Evolutionary conservation across 768 basidiomycete genomes (phyloP).

Genomic region (Termitomyces sp.): DNA sequence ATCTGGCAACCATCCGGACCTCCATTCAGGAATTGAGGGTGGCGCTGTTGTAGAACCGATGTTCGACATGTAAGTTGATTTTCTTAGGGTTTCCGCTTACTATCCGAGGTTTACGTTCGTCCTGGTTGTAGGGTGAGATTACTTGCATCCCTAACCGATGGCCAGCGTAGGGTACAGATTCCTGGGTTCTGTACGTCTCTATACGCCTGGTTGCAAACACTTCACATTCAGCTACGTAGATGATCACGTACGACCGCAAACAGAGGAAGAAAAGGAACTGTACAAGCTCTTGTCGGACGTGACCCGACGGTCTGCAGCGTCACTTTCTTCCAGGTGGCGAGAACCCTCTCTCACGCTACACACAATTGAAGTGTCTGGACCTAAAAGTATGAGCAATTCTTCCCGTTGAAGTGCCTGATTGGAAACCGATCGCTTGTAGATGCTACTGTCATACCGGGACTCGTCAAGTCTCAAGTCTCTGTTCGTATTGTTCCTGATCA

Average conservation of each 20-base stretch:
- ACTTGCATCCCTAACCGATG: constrained; percentile 64
- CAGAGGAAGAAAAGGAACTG: constrained; percentile 58
- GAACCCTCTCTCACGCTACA: constrained; percentile 90
- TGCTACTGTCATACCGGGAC: constrained; percentile 83
- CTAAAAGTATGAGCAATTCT: constrained; percentile 53
- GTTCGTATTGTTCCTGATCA: constrained; percentile 95
- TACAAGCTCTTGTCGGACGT: constrained; percentile 68
- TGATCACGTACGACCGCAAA: constrained; percentile 68
- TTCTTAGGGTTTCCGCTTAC: not conserved
- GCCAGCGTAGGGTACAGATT: constrained; percentile 55
- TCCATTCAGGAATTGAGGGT: constrained; percentile 94
- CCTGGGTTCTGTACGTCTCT: constrained; percentile 74
- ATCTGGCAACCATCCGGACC: constrained; percentile 65
- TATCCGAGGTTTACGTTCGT: not conserved
- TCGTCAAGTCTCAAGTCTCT: constrained; percentile 80
- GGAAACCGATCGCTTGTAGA: constrained; percentile 34
- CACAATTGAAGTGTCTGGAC: constrained; percentile 77
- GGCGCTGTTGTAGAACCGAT: constrained; percentile 87
- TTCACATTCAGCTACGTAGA: constrained; percentile 34
- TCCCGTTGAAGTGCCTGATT: not conserved
- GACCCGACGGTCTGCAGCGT: constrained; percentile 60
- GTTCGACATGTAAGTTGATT: constrained; percentile 73
- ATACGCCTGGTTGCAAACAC: not conserved
- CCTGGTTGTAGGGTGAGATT: constrained; percentile 60
- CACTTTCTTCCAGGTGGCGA: constrained; percentile 78